A percentile compares a stretch with the other conserved stretches of the same genome.
These are phyloP conservation scores for Mycena galopus DNA, from an alignment of 768 basidiomycete genomes.

Conservation along the genomic window DNA sequence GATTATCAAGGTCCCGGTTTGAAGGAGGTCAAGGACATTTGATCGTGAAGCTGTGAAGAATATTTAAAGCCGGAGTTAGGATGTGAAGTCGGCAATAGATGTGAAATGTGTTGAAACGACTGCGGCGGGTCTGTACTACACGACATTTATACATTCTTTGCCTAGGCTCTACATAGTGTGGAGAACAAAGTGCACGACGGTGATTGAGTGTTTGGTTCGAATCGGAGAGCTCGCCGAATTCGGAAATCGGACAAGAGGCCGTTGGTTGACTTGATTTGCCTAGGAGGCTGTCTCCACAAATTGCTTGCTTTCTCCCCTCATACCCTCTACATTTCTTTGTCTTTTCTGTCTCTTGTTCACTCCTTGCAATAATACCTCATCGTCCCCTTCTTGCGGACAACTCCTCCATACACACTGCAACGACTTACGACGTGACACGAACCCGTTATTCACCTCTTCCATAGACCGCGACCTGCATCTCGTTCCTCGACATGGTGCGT, in stretches of 20 bases:
- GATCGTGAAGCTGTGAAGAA: not conserved
- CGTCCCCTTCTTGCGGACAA: not conserved
- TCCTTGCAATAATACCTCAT: conserved; percentile 6
- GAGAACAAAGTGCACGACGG: not conserved
- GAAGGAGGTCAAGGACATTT: conserved; percentile 4
- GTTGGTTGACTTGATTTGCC: not conserved
- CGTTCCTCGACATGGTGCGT: conserved; percentile 45
- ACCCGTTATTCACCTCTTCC: conserved; percentile 31
- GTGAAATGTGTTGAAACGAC: conserved; percentile 21
- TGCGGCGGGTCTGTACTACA: not conserved
- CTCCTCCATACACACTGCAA: conserved; percentile 13
- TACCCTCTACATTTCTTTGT: conserved; percentile 30
- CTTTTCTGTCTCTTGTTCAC: conserved; percentile 2
- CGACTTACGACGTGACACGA: conserved; percentile 53
- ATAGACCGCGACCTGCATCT: conserved; percentile 12
- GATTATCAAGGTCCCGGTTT: conserved; percentile 6
- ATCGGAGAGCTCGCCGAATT: conserved; percentile 18
- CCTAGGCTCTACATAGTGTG: not conserved
- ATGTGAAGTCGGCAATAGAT: not conserved
- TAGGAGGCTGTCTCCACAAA: not conserved
- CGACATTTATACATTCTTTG: not conserved
- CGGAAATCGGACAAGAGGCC: not conserved
- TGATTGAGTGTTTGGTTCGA: not conserved
- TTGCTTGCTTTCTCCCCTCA: conserved; percentile 23
- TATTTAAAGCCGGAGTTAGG: not conserved